phyloP scores from a whole-genome alignment of 108 stramenopile genomes.

The Seminavis robusta region DNA sequence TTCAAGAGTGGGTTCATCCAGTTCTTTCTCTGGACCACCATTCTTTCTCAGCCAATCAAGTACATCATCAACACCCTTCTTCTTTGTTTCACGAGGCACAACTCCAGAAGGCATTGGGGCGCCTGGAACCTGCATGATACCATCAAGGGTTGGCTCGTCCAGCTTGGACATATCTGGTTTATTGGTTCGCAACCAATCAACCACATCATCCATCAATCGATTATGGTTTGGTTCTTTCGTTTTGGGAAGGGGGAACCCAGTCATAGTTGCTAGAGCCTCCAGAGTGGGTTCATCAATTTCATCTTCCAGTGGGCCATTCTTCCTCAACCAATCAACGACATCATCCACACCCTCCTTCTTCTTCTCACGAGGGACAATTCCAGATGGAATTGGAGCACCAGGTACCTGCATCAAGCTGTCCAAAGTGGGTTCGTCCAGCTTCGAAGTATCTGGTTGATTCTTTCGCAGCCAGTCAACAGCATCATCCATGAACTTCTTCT shows the following conservation, averaged over 20 bases:
- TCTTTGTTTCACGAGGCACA: not conserved
- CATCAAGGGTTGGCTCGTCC: constrained; percentile 4
- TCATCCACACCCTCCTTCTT: constrained; percentile 14
- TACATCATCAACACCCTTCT: not conserved
- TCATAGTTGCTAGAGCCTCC: constrained; percentile 2
- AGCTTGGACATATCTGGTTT: not conserved
- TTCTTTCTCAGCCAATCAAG: constrained; percentile 4
- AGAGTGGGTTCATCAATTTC: constrained; percentile 8
- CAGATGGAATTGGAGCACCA: constrained; percentile 2
- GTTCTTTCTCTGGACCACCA: not conserved
- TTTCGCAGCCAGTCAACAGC: constrained; percentile 20
- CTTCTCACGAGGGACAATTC: constrained; percentile 11
- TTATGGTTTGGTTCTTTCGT: constrained; percentile 7
- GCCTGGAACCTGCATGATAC: constrained; percentile 8
- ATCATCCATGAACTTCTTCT: constrained; percentile 11
- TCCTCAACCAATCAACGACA: constrained; percentile 31
- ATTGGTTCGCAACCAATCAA: constrained; percentile 5
- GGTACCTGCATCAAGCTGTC: not conserved
- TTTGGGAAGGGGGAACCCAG: not conserved
- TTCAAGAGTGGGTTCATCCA: not conserved
- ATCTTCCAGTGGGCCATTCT: not conserved
- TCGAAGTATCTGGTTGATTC: not conserved
- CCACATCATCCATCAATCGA: constrained; percentile 3
- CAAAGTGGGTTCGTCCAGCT: constrained; percentile 5
- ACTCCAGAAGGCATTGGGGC: not conserved